Evolutionary conservation across 2,329 filamentous ascomycete genomes (phyloP), one percentile per base, ranked within the genome.

Genomic region (Grosmannia serpens): DNA sequence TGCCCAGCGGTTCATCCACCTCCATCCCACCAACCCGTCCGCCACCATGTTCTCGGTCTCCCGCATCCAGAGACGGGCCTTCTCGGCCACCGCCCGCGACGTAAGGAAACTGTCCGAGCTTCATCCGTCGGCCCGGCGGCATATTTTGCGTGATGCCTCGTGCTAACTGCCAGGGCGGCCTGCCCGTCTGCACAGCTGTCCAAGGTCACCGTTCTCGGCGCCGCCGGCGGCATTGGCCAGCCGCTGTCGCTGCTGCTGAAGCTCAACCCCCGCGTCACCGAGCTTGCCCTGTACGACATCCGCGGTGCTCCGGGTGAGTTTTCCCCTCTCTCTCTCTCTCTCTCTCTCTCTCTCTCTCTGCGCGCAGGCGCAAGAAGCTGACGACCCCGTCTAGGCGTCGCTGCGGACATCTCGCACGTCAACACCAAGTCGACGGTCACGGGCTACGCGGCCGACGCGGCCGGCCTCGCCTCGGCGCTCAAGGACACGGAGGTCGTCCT

Each of bases 261-360:
- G 90, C 86, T 96, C 74, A 97, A 96, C 87, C 90, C 91, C 68
- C 84, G 89, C 71, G 92, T 97, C 68, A 87, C 84, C 70, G 86
- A 96, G 75, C 89, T 99, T 70, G 89, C 92, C 65, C 89, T 99
- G 70, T 99, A 97, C 81, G 94, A 99, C 79, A 95, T 99, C 79
- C 88, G 89, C 71, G 87, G 91, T 71, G 92, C 82, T 70, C 92
- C 92, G 73, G 91, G 91, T 95, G 85, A 65, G 85, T 80, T 53
- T 31, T 13, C 13, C 13, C 8, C n/a, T 44, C 4, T 44, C 41
- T 44, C 17, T 44, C 15, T 41, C 15, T 15, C 15, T 41, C 11
- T 41, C 13, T 44, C 4, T 44, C 41, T 44, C 17, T 44, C 15
- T 41, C 15, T 15, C 15, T 41, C 11, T 41, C 13, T n/a, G n/a